Conservation (phyloP, 164 flowering plant species). For the Stephania yunnanensis region DNA sequence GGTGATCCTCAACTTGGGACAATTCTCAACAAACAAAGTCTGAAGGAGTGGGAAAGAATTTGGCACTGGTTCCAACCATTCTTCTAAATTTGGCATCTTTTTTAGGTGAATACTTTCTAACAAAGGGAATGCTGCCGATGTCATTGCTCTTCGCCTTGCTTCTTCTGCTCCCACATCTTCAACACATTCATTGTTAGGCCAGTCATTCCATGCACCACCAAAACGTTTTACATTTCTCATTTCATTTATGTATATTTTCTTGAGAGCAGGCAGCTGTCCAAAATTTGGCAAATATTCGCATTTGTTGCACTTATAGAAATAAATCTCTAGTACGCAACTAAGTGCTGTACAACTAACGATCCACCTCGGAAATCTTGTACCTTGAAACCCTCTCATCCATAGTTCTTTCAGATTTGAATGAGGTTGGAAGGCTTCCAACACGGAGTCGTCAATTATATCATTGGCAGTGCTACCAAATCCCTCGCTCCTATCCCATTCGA, state of each 20-base stretch:
- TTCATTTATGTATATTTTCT: not conserved
- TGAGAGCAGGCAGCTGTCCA: slow-evolving; percentile 20
- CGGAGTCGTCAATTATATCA: not conserved
- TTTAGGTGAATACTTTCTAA: slow-evolving; percentile 5
- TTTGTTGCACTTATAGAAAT: not conserved
- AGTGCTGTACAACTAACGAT: not conserved
- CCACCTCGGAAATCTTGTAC: slow-evolving; percentile 5
- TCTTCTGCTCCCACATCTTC: not conserved
- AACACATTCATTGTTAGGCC: not conserved
- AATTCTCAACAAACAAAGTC: not conserved
- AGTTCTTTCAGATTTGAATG: slow-evolving; percentile 8
- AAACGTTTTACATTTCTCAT: slow-evolving; percentile 10
- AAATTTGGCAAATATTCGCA: slow-evolving; percentile 13
- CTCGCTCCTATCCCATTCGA: not conserved
- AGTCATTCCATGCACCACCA: slow-evolving; percentile 4
- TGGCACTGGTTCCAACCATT: slow-evolving; percentile 13
- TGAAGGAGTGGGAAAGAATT: slow-evolving; percentile 17
- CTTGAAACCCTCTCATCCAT: not conserved
- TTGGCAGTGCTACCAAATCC: not conserved
- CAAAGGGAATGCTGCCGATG: slow-evolving; percentile 10
- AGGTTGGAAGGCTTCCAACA: slow-evolving; percentile 16
- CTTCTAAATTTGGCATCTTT: slow-evolving; percentile 9
- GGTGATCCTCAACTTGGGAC: slow-evolving; percentile 1
- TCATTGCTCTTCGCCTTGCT: not conserved
- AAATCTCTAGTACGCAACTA: not conserved